Conservation (phyloP, 495 filamentous ascomycete species). For the Halenospora varia region DNA sequence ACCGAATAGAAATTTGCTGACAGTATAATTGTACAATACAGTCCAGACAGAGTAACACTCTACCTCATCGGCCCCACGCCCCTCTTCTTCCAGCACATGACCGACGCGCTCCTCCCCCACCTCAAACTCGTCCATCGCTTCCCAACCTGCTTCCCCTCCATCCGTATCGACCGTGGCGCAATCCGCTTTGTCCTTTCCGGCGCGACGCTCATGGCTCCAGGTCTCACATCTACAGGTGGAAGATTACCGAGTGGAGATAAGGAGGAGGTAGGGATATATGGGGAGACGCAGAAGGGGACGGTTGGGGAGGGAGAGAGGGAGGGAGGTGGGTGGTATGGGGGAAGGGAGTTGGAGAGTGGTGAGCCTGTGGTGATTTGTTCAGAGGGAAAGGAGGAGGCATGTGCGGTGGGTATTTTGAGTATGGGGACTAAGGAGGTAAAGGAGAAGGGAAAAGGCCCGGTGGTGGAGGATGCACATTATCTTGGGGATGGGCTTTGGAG, state of each 20-base stretch:
- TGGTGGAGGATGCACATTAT: conserved; percentile 89
- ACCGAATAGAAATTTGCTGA: not conserved
- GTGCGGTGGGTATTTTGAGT: conserved; percentile 79
- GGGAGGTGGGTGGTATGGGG: conserved; percentile 31
- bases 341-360: conserved; percentile 61
- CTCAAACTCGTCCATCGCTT: conserved; percentile 71
- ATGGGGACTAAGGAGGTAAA: conserved; percentile 90
- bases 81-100: conserved; percentile 89
- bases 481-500: conserved; percentile 93
- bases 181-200: conserved; percentile 95
- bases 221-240: conserved; percentile 78
- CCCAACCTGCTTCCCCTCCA: conserved; percentile 57
- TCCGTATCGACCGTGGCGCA: conserved; percentile 86
- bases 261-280: conserved; percentile 27
- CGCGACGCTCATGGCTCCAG: conserved; percentile 92
- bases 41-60: conserved; percentile 79
- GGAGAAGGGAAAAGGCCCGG: conserved; percentile 86
- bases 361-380: conserved; percentile 82
- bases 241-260: conserved; percentile 58
- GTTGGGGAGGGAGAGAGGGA: conserved; percentile 38
- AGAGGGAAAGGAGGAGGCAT: conserved; percentile 90
- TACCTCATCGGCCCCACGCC: conserved; percentile 74
- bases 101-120: conserved; percentile 74
- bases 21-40: conserved; percentile 22
- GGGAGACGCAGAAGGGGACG: conserved; percentile 31